Base-by-base conservation (phyloP, 2,329 filamentous ascomycete species). In the Aspergillus novofumigatus region DNA sequence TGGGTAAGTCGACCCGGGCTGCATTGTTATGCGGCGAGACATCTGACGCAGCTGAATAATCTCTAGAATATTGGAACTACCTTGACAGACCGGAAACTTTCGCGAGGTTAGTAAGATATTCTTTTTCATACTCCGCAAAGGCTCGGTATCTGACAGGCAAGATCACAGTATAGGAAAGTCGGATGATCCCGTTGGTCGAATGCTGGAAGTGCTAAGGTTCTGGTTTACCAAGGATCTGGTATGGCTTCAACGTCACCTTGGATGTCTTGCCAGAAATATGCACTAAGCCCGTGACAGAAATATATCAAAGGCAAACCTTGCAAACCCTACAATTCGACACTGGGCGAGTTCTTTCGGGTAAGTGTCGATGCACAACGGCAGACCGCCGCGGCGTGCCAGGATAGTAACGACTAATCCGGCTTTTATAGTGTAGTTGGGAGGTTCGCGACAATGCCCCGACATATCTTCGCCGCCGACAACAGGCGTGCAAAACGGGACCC, bases 291-390 rank as follows among this genome's bases (percentile, higher is more conserved):
- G 14, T 52, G 48, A 55, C 67, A 86, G 83, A 99, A 99, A 84
- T 99, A 97, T 70, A 91, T 95, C 73, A 97, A 97, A 79, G 93
- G 93, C 59, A 96, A 92, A 79, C 94, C 94, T 47, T 97, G 93
- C 86, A 99, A 99, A 77, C 94, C 94, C 10, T 99, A 99, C 79
- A 99, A 99, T 77, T 97, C 92, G 50, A 92, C 92, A 38, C 78
- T 99, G 52, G 94, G 94, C 62, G 94, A 99, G 78, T 99, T 99
- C 78, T 99, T 99, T 78, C 85, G 92, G 78, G 90, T 92, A 80
- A 69, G 86, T 65, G 42, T 42, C 35, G 26, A 56, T 17, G 23
- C 23, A 26, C 20, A 25, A 7, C 8, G 7, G 14, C 45, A 25
- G 11, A 23, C 23, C 47, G 23, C 29, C 20, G 11, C 17, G 29